Conservation (phyloP, 345 rosid genomes). For the Populus alba region DNA sequence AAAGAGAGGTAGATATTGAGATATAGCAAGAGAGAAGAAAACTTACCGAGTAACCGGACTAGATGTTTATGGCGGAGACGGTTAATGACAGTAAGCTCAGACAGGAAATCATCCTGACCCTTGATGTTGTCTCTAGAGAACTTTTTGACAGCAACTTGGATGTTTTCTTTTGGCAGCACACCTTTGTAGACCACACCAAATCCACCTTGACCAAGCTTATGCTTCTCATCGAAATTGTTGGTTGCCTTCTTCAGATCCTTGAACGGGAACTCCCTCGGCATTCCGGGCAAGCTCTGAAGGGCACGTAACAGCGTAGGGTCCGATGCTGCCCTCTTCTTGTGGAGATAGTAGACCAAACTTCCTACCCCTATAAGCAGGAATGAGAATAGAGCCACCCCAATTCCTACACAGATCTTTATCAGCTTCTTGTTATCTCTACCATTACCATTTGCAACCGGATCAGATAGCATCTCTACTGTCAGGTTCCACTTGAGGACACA, state of each 20-base stretch:
- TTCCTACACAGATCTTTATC: conserved; percentile 25
- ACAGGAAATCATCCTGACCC: conserved; percentile 50
- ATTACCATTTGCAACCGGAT: neutral
- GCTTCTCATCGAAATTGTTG: conserved; percentile 47
- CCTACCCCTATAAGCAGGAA: conserved; percentile 11
- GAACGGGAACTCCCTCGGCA: conserved; percentile 46
- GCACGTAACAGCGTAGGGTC: conserved; percentile 39
- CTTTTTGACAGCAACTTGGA: conserved; percentile 51
- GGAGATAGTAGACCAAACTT: conserved; percentile 9
- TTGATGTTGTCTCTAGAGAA: conserved; percentile 40
- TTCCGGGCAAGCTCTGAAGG: conserved; percentile 48
- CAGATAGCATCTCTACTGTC: conserved; percentile 40
- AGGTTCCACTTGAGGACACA: conserved; percentile 55
- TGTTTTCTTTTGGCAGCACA: conserved; percentile 37
- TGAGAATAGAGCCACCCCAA: conserved; percentile 24
- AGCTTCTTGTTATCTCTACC: neutral
- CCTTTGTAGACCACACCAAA: conserved; percentile 56
- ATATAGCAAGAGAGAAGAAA: neutral
- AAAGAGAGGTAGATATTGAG: neutral
- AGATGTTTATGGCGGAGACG: conserved; percentile 60
- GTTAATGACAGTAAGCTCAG: conserved; percentile 61
- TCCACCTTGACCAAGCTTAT: conserved; percentile 57
- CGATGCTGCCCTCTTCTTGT: conserved; percentile 21
- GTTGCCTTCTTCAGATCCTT: conserved; percentile 59
- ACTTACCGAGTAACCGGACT: conserved; percentile 46